Evolutionary conservation across 1,139 yeast species (phyloP).

Genomic region (Wickerhamiella infanticola): DNA sequence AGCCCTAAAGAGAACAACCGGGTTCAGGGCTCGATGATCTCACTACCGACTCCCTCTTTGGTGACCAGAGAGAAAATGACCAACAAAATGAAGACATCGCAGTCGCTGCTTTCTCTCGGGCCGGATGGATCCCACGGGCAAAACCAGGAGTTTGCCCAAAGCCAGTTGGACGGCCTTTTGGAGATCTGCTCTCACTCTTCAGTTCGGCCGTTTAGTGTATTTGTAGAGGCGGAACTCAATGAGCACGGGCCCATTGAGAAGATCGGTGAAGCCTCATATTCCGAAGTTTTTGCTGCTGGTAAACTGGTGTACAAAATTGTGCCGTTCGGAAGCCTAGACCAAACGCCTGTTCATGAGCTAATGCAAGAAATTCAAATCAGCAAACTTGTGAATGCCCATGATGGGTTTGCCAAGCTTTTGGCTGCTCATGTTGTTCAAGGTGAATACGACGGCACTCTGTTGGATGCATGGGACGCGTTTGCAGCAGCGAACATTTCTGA

Average conservation of each 20-base stretch:
- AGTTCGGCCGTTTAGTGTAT: constrained; percentile 19
- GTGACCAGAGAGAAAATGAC: constrained; percentile 39
- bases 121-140: constrained; percentile 20
- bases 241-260: constrained; percentile 18
- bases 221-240: constrained; percentile 15
- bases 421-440: constrained; percentile 35
- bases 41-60: constrained; percentile 41
- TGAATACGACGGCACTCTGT: constrained; percentile 27
- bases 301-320: constrained; percentile 31
- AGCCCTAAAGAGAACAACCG: background rate
- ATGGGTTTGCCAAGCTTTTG: constrained; percentile 30
- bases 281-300: constrained; percentile 29
- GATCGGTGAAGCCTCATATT: constrained; percentile 32
- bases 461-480: constrained; percentile 32
- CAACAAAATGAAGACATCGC: constrained; percentile 36
- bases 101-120: constrained; percentile 32
- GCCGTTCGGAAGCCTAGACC: constrained; percentile 35
- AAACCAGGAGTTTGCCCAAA: constrained; percentile 18
- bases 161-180: constrained; percentile 24
- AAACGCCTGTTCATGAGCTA: constrained; percentile 30
- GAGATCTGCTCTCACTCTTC: constrained; percentile 24
- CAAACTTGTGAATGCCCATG: constrained; percentile 23
- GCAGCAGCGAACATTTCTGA: constrained; percentile 19
- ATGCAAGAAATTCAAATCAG: constrained; percentile 35
- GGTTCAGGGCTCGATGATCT: constrained; percentile 23